phyloP scores from a whole-genome alignment of 371 early-diverging fungal genomes.

The Haplosporangium sp. region DNA sequence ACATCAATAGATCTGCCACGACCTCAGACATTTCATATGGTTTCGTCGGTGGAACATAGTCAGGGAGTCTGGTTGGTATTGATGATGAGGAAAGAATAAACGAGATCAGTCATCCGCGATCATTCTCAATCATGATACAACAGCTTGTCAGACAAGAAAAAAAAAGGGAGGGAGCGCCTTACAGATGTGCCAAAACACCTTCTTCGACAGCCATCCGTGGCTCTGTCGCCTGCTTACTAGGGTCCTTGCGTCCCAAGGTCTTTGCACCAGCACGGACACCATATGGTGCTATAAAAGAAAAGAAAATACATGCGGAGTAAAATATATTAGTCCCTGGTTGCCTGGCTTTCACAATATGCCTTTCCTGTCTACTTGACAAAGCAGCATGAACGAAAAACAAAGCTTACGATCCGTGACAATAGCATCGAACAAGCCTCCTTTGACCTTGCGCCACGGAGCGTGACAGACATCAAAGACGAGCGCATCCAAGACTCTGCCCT shows the following conservation, averaged over 20 bases:
- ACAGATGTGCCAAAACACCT: constrained; percentile 72
- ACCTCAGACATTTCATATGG: constrained; percentile 96
- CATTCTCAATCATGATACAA: not conserved
- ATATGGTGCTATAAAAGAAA: constrained; percentile 82
- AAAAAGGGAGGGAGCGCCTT: constrained; percentile 10
- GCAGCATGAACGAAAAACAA: not conserved
- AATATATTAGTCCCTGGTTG: not conserved
- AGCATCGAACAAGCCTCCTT: constrained; percentile 80
- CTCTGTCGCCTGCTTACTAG: constrained; percentile 63
- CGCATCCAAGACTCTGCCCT: constrained; percentile 79
- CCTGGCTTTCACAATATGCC: no score
- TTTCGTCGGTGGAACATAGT: constrained; percentile 90
- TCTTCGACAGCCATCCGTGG: constrained; percentile 64
- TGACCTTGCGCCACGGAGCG: constrained; percentile 82
- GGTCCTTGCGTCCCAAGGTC: constrained; percentile 82
- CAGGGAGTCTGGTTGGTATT: constrained; percentile 57
- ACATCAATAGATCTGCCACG: constrained; percentile 82
- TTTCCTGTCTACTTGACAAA: no score
- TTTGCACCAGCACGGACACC: constrained; percentile 98
- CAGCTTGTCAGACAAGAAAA: not conserved
- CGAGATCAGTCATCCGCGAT: not conserved
- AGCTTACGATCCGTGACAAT: constrained; percentile 78
- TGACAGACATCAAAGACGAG: constrained; percentile 91
- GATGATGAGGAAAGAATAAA: not conserved
- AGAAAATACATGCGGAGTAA: not conserved